Evolutionary conservation across 305 asterid genomes (phyloP).

Genomic region (Fraxinus albicans): DNA sequence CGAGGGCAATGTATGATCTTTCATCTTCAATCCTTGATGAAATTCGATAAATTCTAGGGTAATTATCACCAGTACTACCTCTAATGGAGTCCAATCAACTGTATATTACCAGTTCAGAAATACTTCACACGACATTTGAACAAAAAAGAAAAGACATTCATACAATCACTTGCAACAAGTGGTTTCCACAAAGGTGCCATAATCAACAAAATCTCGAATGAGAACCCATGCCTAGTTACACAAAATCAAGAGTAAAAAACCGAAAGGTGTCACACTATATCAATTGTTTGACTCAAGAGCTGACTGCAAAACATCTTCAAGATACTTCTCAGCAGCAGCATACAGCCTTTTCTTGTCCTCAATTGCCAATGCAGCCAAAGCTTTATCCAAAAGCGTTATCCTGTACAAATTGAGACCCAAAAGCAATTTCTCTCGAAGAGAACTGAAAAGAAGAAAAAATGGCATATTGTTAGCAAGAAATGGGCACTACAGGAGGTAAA

Average conservation of each 20-base stretch:
- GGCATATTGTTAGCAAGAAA: background rate
- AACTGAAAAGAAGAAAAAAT: slow-evolving; percentile 8
- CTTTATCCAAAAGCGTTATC: slow-evolving; percentile 99
- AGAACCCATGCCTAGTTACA: slow-evolving; percentile 8
- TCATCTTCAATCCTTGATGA: too few species aligned
- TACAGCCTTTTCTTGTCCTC: slow-evolving; percentile 95
- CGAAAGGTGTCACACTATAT: slow-evolving; percentile 13
- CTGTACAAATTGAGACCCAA: slow-evolving; percentile 31
- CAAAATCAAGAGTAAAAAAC: background rate
- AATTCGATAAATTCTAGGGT: too few species aligned
- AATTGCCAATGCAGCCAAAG: slow-evolving; percentile 89
- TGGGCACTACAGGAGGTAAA: slow-evolving; percentile 74
- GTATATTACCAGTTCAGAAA: too few species aligned
- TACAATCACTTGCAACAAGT: background rate
- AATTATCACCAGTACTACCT: too few species aligned
- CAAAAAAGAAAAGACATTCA: background rate
- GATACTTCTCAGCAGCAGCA: slow-evolving; percentile 93
- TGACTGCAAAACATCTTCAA: slow-evolving; percentile 94
- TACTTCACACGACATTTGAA: too few species aligned
- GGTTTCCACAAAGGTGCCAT: background rate
- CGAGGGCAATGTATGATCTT: too few species aligned
- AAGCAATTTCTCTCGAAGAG: slow-evolving; percentile 16
- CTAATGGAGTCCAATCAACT: too few species aligned
- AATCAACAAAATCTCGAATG: slow-evolving; percentile 10
- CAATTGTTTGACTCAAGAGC: slow-evolving; percentile 82